Base-by-base conservation (phyloP, 2,329 filamentous ascomycete species). In the Eutypella sp. region DNA sequence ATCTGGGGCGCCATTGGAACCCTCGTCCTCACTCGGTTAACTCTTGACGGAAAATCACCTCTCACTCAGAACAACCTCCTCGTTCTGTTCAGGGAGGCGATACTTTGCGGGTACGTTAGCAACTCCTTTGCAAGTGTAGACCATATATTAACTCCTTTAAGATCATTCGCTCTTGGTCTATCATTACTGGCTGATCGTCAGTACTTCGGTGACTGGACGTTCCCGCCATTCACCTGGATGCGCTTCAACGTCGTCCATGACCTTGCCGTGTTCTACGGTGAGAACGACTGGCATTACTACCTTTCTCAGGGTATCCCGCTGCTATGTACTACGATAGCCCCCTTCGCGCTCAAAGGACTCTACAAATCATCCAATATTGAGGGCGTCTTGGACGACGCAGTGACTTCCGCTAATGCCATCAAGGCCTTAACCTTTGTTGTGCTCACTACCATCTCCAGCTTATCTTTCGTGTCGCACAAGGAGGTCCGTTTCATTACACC, bases 401-500 rank as follows among this genome's bases (percentile, higher is more conserved):
- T 60, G 9, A 52, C 59, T 43, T 62, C 68, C 50, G 59, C 63
- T 36, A 72, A 71, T 45, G 69, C 77, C 11, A 69, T 73, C 42
- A 74, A 73, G 45, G 74, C 76, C 29, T 68, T 91, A 8, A 73
- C 81, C 9, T 72, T 74, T 24, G 72, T 80, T 7, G 74, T 85
- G 36, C 51, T 84, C 45, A 66, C 80, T 24, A 86, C 84, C 47
- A 68, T 87, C 9, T 62, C 69, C 1, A 65, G 73, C 2, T 76
- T 97, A 27, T 95, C 89, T 2, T 61, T 87, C 40, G 87, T 97
- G 54, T 83, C 89, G 1, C 93, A 99, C 70, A 99, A 99, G 66
- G 93, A 99, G 74, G 88, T 96, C 57, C 89, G 93, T 59, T 99
- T 99, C 71, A 87, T 97, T 55, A 96, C 95, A 59, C 92, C 93